Base-by-base conservation (phyloP, 148 eudicot genomes). In the Spergularia marina region DNA sequence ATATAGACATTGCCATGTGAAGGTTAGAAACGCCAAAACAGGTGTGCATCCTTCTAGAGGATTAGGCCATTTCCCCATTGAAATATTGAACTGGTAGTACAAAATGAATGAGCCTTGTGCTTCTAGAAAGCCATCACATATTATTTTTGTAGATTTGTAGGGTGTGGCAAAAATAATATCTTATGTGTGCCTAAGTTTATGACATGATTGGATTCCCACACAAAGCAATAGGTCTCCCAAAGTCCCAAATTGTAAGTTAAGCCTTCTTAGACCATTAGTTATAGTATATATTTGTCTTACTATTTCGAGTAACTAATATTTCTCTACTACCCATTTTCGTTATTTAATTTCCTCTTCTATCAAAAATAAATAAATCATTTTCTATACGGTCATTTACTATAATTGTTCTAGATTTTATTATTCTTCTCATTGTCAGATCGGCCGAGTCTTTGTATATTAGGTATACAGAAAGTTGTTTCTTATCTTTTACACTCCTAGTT, bases 101-200 rank as follows among this genome's bases (percentile, higher is more conserved):
- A 30, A 30, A 60, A 44, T 21, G 13, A 53, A 66, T 78, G 18
- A 78, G 73, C 44, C 15, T 16, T 53, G 36, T 30, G 6, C 81
- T 78, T 78, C 77, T 78, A 78, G 81, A 79, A 79, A 66, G 73
- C 81, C 77, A 73, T 73, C 81, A 72, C 68, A 21, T 63, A 4
- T 67, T 68, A 36, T 11, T 6, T 7, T 20, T 58, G 68, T 63
- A 74, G 69, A 65, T 7, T 20, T 58, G 68, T 63, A 74, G 69
- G 71, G 39, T 60, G 23, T 61, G 78, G 65, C 20, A 60, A 16
- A 73, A 44, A 65, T 47, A 52, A 21, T 74, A 74, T 62, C 74
- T 55, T 65, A 40, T 23, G 52, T 62, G 34, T 63, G 34, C 69
- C 52, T 12, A 68, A 20, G 20, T 57, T 5, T 74, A 51, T 16